Conservation (phyloP, 495 filamentous ascomycete genomes). For the Lasiosphaeria hispida region DNA sequence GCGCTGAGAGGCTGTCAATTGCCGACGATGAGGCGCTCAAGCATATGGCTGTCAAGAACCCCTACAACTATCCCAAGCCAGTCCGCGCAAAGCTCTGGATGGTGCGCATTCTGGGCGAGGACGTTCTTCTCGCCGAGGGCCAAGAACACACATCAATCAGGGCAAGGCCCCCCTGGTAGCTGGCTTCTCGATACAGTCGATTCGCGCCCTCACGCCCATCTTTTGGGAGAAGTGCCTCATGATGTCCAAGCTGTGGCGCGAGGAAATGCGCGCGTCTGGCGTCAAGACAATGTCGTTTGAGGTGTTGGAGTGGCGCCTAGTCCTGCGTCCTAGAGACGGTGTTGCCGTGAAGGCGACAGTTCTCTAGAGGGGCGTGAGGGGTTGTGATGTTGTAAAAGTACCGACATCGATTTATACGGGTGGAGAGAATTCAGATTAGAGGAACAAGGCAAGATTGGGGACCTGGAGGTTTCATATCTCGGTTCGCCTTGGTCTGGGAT, state of each 20-base stretch:
- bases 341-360: constrained; percentile 42
- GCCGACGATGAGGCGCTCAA: constrained; percentile 35
- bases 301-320: constrained; percentile 49
- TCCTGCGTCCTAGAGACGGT: constrained; percentile 50
- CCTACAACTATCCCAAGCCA: constrained; percentile 54
- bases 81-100: constrained; percentile 50
- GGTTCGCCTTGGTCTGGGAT: no score
- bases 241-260: constrained; percentile 40
- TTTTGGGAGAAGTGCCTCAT: constrained; percentile 52
- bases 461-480: no score
- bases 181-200: constrained; percentile 45
- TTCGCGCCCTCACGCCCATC: constrained; percentile 45
- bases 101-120: constrained; percentile 48
- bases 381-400: background rate
- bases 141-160: constrained; percentile 45
- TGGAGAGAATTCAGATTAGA: background rate
- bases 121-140: constrained; percentile 48
- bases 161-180: constrained; percentile 46
- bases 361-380: constrained; percentile 18
- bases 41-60: constrained; percentile 51
- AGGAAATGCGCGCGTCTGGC: constrained; percentile 34
- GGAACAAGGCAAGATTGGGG: no score
- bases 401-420: background rate
- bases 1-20: constrained; percentile 26
- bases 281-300: constrained; percentile 35